Conservation (phyloP, 768 basidiomycete species). For the Coprinopsis strossmayeri region DNA sequence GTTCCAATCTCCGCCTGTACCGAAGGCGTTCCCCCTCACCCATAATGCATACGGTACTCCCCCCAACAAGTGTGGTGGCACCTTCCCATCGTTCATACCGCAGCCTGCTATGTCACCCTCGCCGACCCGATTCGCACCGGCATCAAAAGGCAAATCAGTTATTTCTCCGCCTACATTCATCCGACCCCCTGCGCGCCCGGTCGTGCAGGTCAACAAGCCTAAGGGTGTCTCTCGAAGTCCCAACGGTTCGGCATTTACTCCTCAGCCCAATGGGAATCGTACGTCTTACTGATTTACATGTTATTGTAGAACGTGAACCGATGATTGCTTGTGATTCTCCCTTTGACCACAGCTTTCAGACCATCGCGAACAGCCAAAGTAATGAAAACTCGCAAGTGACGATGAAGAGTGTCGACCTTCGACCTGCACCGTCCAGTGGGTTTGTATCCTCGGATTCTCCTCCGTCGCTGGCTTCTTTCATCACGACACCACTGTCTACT, state of each 20-base stretch:
- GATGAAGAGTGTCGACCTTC: conserved; percentile 34
- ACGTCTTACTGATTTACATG: conserved; percentile 51
- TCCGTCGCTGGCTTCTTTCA: background rate
- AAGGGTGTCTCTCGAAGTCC: conserved; percentile 15
- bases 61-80: conserved; percentile 44
- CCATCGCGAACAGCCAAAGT: conserved; percentile 17
- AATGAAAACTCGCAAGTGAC: conserved; percentile 20
- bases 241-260: conserved; percentile 62
- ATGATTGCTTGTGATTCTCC: conserved; percentile 23
- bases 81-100: conserved; percentile 52
- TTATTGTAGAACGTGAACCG: conserved; percentile 25
- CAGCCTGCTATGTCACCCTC: conserved; percentile 46
- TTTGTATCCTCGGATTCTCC: background rate
- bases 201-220: conserved; percentile 18
- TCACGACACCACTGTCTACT: conserved; percentile 1
- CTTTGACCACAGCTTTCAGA: conserved; percentile 15
- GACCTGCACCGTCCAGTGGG: conserved; percentile 26
- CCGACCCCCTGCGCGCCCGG: conserved; percentile 30
- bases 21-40: conserved; percentile 19
- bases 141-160: conserved; percentile 24
- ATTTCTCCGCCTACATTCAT: conserved; percentile 34
- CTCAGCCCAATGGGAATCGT: conserved; percentile 46
- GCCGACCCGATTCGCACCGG: conserved; percentile 24
- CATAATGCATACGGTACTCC: conserved; percentile 38
- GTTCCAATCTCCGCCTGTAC: conserved; percentile 23